These are phyloP conservation scores for Oenanthe javanica DNA, from an alignment of 140 eudicot genomes.

Conservation along the genomic window DNA sequence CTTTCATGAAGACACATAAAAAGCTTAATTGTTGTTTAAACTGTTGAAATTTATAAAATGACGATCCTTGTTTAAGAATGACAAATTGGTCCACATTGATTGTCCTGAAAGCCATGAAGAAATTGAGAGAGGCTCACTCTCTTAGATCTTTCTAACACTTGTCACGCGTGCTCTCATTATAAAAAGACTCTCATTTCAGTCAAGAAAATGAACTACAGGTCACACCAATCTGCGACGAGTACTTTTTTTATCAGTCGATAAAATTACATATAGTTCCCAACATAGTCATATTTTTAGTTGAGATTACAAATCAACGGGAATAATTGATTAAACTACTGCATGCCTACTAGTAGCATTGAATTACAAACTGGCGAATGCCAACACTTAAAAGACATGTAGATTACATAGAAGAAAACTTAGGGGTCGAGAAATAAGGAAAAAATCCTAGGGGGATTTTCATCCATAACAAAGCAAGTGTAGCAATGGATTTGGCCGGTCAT, in stretches of 20 bases:
- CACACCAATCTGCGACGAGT: neutral
- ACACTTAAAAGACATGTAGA: neutral
- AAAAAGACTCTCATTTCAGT: neutral
- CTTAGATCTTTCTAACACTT: neutral
- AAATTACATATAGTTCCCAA: neutral
- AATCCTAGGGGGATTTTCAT: neutral
- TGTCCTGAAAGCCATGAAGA: neutral
- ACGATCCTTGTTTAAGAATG: neutral
- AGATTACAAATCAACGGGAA: neutral
- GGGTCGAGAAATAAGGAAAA: neutral
- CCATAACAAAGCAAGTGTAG: neutral
- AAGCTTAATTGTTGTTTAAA: neutral
- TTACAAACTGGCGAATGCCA: neutral
- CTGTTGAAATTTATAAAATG: no score
- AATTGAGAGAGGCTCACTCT: no score
- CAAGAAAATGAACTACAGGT: neutral
- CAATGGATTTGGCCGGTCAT: constrained; percentile 12
- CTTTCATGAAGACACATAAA: no score
- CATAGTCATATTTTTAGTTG: neutral
- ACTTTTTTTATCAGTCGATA: neutral
- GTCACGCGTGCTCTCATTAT: neutral
- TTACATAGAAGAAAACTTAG: neutral
- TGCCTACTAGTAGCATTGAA: neutral
- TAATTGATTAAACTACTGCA: neutral
- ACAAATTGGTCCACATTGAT: neutral